Percentiles rank a stretch among this genome's conserved stretches.
phyloP scores from a whole-genome alignment of 768 basidiomycete species.

The Sistotremastrum suecicum region DNA sequence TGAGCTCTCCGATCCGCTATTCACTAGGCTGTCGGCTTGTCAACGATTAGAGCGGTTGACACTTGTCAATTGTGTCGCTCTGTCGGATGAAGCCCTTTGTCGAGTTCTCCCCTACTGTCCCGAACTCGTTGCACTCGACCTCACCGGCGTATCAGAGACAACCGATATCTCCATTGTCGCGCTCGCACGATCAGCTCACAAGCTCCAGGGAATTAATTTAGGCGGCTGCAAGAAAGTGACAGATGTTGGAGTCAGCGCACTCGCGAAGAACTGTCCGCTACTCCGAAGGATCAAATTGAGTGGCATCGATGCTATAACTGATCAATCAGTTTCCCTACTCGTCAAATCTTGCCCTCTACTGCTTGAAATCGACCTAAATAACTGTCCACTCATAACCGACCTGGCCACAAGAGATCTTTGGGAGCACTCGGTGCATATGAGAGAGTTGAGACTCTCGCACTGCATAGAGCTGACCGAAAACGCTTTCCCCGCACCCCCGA shows the following conservation, averaged over 20 bases:
- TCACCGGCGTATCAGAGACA: constrained; percentile 55
- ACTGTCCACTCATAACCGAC: constrained; percentile 69
- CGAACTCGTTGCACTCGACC: constrained; percentile 77
- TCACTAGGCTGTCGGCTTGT: constrained; percentile 59
- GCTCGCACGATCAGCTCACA: constrained; percentile 54
- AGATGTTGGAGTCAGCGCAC: constrained; percentile 59
- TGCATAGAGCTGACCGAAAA: constrained; percentile 67
- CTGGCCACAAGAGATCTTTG: constrained; percentile 71
- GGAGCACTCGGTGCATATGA: constrained; percentile 66
- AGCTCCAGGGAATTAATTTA: constrained; percentile 86
- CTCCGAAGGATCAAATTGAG: constrained; percentile 86
- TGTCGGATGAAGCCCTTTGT: constrained; percentile 50
- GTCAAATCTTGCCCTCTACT: constrained; percentile 71
- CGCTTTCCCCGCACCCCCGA: constrained; percentile 68
- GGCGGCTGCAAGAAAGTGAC: constrained; percentile 71
- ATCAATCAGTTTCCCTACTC: constrained; percentile 59
- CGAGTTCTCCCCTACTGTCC: constrained; percentile 54
- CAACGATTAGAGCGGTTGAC: constrained; percentile 79
- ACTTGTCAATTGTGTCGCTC: constrained; percentile 59
- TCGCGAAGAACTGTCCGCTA: constrained; percentile 60
- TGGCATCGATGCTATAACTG: constrained; percentile 61
- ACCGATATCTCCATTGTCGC: constrained; percentile 59
- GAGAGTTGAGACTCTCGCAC: constrained; percentile 79
- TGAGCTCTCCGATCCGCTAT: constrained; percentile 59
- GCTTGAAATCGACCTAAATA: constrained; percentile 87